Conservation (phyloP, 1,139 yeast genomes). For the Hyphopichia pseudoburtonii region DNA sequence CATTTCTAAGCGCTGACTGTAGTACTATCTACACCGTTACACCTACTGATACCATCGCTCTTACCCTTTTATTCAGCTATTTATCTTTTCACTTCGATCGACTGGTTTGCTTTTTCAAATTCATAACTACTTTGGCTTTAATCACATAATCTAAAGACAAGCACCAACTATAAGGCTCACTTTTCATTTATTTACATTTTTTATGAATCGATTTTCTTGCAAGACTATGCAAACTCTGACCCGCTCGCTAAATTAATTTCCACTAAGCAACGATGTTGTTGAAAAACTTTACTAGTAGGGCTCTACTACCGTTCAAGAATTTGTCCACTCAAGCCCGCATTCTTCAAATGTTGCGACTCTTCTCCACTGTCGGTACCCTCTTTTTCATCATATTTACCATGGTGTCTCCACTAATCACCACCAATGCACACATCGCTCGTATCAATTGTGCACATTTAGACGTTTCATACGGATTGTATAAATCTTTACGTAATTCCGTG, state of each 20-base stretch:
- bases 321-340: constrained; percentile 31
- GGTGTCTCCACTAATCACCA: constrained; percentile 27
- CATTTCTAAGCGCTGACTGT: too few species aligned
- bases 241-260: too few species aligned
- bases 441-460: constrained; percentile 52
- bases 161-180: too few species aligned
- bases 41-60: too few species aligned
- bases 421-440: constrained; percentile 32
- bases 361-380: constrained; percentile 21
- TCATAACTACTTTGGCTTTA: too few species aligned
- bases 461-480: constrained; percentile 52
- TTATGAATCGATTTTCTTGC: neutral
- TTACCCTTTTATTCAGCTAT: too few species aligned
- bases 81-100: too few species aligned
- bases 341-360: constrained; percentile 31
- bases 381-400: constrained; percentile 24
- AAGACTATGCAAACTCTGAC: neutral
- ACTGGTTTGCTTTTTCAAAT: too few species aligned
- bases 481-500: constrained; percentile 42
- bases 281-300: neutral
- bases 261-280: neutral
- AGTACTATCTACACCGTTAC: too few species aligned
- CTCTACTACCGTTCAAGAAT: constrained; percentile 24
- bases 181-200: too few species aligned
- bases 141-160: too few species aligned